Base-by-base conservation (phyloP, 2,329 filamentous ascomycete genomes). In the Ascochyta viciae-villosae region DNA sequence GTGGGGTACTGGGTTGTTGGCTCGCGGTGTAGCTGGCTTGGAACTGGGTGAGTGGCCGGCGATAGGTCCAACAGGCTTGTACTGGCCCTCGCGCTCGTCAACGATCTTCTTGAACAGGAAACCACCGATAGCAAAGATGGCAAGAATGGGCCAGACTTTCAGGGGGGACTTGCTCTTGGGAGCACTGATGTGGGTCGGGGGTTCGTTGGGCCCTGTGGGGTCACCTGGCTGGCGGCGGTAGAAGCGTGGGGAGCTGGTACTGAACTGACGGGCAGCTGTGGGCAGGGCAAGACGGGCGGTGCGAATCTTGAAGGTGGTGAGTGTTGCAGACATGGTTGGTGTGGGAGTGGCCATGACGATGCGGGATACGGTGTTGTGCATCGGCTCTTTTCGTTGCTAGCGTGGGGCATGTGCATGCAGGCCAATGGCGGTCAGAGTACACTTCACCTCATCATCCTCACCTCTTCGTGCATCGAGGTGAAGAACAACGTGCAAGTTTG, bases 21-120 rank as follows among this genome's bases (percentile, higher is more conserved):
- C 54, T 44, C 49, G 48, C 19, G 54, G 54, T 9, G 54, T 63
- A 34, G 54, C 56, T 50, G 64, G 62, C 44, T 66, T 64, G 31
- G 61, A 61, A 47, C 67, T 71, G 13, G 73, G 73, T 26, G 68
- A 71, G 46, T 74, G 71, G 22, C 71, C 70, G 19, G 65, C 63
- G 23, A 70, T 61, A 35, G 67, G 70, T 59, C 69, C 68, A 46
- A 64, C 56, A 9, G 70, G 53, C 44, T 70, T 58, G 48, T 73
- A 71, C 44, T 72, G 55, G 26, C 77, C 79, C 59, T 76, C 74
- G 40, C 80, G 70, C 58, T 77, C 71, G 57, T 81, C 80, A 35
- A 78, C 75, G 43, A 82, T 74, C 60, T 73, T 73, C 65, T 78
- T 78, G 73, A 82, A 82, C 49, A 78, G 68, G 48, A 75, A 75